Conservation (phyloP, 73 alveolate species). For the Paramecium sexaurelia region DNA sequence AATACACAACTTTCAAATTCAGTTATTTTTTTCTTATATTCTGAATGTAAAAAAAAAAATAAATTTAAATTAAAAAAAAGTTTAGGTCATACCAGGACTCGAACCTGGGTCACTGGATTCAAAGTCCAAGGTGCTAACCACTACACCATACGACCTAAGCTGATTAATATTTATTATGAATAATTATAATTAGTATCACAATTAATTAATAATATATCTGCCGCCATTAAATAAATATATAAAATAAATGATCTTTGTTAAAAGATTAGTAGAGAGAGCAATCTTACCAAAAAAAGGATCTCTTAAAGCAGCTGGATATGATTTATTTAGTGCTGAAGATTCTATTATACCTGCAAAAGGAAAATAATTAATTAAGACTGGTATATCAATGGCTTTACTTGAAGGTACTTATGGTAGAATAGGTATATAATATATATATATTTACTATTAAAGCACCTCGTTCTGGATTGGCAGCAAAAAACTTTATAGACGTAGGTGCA, state of each 20-base stretch:
- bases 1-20: background rate
- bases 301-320: slow-evolving; percentile 87
- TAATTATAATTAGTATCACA: background rate
- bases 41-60: background rate
- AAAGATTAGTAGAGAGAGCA: slow-evolving; percentile 77
- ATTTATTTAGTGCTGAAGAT: slow-evolving; percentile 75
- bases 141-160: slow-evolving; percentile 82
- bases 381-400: slow-evolving; percentile 83
- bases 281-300: slow-evolving; percentile 84
- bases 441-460: slow-evolving; percentile 83
- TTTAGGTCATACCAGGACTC: slow-evolving; percentile 85
- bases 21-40: no score
- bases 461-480: slow-evolving; percentile 89
- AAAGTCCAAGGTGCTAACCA: slow-evolving; percentile 88
- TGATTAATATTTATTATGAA: background rate
- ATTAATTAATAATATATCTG: background rate
- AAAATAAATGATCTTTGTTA: slow-evolving; percentile 52
- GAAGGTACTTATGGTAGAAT: slow-evolving; percentile 86
- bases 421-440: background rate
- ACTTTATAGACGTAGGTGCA: slow-evolving; percentile 92
- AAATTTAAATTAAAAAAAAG: slow-evolving; percentile 50
- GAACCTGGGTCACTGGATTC: slow-evolving; percentile 88
- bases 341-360: slow-evolving; percentile 73
- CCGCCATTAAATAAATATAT: background rate
- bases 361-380: slow-evolving; percentile 84